A percentile compares a stretch with the other conserved stretches of the same genome.
Conservation (phyloP, 139 green algal species). For the Volvox reticuliferus region DNA sequence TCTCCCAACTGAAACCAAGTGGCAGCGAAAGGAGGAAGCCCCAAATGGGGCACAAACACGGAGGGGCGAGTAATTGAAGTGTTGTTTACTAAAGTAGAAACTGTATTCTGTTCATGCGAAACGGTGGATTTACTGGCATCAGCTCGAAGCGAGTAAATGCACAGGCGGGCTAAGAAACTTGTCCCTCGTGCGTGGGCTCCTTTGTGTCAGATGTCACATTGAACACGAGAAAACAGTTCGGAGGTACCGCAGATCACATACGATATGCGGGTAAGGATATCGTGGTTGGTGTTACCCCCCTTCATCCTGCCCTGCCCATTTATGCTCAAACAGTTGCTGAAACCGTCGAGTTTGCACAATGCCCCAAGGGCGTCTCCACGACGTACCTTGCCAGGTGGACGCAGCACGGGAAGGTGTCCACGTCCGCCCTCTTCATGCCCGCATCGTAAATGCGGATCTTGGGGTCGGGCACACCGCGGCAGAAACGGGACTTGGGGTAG, state of each 20-base stretch:
- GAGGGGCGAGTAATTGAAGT: too few species aligned
- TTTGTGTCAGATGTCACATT: too few species aligned
- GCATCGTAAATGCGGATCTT: constrained; percentile 99
- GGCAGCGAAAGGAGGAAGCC: not conserved
- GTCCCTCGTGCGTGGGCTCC: too few species aligned
- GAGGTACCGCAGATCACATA: too few species aligned
- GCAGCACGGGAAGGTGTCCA: constrained; percentile 96
- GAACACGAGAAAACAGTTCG: too few species aligned
- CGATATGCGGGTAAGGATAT: too few species aligned
- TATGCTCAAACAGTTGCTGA: not conserved
- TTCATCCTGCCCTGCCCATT: too few species aligned
- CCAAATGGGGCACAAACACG: too few species aligned
- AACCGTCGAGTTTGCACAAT: not conserved
- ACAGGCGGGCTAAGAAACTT: too few species aligned
- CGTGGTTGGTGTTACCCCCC: not conserved
- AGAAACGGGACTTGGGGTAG: constrained; percentile 99
- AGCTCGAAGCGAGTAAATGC: not conserved
- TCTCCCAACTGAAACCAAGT: constrained; percentile 80
- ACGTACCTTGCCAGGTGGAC: constrained; percentile 95
- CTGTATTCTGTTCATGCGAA: too few species aligned
- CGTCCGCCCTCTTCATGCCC: constrained; percentile 93
- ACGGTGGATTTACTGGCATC: too few species aligned
- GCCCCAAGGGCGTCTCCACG: not conserved
- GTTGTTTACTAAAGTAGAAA: too few species aligned
- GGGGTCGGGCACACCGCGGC: constrained; percentile 97